Evolutionary conservation across 306 rosid genomes (phyloP).

Genomic region (Trifolium subterraneum): DNA sequence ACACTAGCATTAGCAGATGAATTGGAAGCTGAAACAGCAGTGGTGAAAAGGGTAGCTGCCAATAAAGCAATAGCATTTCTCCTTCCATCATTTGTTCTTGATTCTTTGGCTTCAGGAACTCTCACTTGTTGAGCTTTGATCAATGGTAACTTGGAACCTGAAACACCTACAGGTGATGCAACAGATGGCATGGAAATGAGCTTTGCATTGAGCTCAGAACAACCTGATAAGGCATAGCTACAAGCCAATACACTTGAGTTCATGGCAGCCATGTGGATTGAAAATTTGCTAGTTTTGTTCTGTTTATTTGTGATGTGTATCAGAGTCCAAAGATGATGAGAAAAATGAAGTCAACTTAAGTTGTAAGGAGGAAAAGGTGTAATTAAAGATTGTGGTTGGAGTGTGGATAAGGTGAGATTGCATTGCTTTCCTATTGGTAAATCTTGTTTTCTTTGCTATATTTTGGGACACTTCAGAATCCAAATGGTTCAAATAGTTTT

Average conservation of each 20-base stretch:
- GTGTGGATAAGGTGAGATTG: constrained; percentile 98
- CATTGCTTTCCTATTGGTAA: constrained; percentile 80
- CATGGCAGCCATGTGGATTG: constrained; percentile 69
- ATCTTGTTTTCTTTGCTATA: constrained; percentile 23
- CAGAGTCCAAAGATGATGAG: too few relatives aligned
- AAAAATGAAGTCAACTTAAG: not conserved
- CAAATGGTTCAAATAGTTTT: constrained; percentile 30
- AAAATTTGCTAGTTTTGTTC: not conserved
- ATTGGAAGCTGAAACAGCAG: constrained; percentile 50
- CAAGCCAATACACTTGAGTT: constrained; percentile 85
- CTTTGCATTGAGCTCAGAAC: constrained; percentile 58
- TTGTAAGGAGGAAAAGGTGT: constrained; percentile 24
- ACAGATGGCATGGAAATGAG: constrained; percentile 48
- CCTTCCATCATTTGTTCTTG: constrained; percentile 62
- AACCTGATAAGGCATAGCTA: constrained; percentile 68
- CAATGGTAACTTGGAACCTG: constrained; percentile 51
- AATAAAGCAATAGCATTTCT: constrained; percentile 69
- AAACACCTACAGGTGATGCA: constrained; percentile 41
- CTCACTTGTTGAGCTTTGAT: constrained; percentile 68
- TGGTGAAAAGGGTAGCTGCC: constrained; percentile 68
- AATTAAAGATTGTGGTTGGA: constrained; percentile 63
- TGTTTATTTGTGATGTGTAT: constrained; percentile 21
- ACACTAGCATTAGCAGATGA: constrained; percentile 74
- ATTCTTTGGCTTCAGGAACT: constrained; percentile 36
- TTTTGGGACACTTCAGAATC: not conserved